phyloP scores from a whole-genome alignment of 1,139 yeast genomes.

The Citeromyces hawaiiensis region DNA sequence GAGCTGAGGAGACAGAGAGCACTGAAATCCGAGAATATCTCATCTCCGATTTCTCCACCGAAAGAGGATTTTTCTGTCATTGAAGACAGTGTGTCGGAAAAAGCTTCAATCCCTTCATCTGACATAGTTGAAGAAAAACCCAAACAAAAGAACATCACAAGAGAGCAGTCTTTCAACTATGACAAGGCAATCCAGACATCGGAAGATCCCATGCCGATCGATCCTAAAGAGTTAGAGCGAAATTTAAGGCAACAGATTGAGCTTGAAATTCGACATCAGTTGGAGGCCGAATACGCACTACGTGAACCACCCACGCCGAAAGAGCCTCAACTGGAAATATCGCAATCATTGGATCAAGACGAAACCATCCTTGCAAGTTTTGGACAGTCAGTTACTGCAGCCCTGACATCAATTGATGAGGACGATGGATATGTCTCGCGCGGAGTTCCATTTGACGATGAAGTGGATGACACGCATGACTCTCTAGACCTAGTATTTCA shows the following conservation, averaged over 20 bases:
- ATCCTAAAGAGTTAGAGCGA: conserved; percentile 3
- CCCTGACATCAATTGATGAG: neutral
- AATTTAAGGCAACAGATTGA: conserved; percentile 8
- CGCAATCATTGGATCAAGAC: neutral
- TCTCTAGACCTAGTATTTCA: neutral
- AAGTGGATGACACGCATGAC: neutral
- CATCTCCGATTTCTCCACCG: conserved; percentile 3
- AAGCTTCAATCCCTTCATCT: neutral
- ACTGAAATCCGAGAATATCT: conserved; percentile 12
- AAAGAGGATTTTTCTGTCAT: neutral
- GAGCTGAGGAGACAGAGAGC: conserved; percentile 21
- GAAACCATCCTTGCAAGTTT: neutral
- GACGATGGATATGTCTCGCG: neutral
- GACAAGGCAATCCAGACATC: conserved; percentile 14
- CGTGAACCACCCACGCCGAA: neutral
- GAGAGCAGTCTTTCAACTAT: neutral
- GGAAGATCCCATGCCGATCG: neutral
- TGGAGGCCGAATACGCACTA: conserved; percentile 8
- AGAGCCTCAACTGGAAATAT: neutral
- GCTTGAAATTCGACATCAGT: conserved; percentile 8
- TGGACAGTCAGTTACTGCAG: neutral
- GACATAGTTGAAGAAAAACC: neutral
- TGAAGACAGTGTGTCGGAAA: neutral
- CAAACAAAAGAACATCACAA: neutral
- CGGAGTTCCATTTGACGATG: neutral